phyloP scores from a whole-genome alignment of 1,284 basidiomycete species.

The Tilletia walkeri region DNA sequence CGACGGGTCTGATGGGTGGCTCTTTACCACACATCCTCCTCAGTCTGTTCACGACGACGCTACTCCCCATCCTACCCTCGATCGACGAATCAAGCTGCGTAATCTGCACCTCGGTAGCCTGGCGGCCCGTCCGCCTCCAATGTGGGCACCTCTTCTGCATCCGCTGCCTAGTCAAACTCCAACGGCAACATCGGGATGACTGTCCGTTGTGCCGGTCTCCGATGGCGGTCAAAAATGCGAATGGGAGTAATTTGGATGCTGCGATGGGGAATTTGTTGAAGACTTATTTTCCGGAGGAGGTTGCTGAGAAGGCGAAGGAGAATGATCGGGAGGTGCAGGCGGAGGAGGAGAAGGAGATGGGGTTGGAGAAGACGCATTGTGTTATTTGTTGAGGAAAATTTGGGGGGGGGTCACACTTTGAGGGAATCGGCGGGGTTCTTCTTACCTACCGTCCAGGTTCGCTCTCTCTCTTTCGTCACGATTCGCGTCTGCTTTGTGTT shows the following conservation, averaged over 20 bases:
- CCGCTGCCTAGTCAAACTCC: constrained; percentile 88
- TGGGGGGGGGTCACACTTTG: too few relatives aligned
- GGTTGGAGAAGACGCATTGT: constrained; percentile 57
- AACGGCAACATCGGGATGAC: constrained; percentile 72
- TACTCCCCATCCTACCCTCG: constrained; percentile 78
- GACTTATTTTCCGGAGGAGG: constrained; percentile 87
- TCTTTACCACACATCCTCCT: constrained; percentile 74
- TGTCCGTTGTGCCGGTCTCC: constrained; percentile 74
- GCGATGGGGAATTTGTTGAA: constrained; percentile 80
- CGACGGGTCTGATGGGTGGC: constrained; percentile 43
- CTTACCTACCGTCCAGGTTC: too few relatives aligned
- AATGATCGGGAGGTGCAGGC: constrained; percentile 74
- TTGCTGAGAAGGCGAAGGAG: constrained; percentile 71
- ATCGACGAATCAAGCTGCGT: constrained; percentile 68
- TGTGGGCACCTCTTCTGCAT: constrained; percentile 91
- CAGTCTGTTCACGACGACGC: constrained; percentile 77
- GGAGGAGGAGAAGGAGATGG: constrained; percentile 71
- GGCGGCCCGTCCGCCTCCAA: constrained; percentile 66
- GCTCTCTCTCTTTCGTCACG: too few relatives aligned
- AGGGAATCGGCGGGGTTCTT: too few relatives aligned
- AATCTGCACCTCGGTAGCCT: constrained; percentile 58
- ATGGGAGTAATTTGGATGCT: constrained; percentile 67
- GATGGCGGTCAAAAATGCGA: constrained; percentile 45
- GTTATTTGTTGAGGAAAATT: constrained; percentile 26
- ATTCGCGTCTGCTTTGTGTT: neutral